Evolutionary conservation across 73 alveolate genomes (phyloP).

Genomic region (Symbiodinium pilosum): DNA sequence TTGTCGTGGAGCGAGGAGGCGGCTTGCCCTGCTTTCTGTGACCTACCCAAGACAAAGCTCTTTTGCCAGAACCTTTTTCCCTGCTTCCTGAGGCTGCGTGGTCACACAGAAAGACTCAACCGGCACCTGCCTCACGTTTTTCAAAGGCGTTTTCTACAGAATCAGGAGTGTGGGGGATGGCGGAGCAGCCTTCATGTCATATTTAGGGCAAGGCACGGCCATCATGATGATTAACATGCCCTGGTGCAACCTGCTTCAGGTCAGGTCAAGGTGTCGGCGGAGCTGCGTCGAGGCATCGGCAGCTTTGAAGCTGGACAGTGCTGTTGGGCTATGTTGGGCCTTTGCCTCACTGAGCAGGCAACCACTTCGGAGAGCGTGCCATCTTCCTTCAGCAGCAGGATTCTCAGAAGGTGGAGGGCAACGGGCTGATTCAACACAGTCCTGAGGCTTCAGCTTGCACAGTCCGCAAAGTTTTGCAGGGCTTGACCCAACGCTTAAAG

Average conservation of each 20-base stretch:
- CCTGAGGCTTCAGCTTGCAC: too few relatives aligned
- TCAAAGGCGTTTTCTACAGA: not conserved
- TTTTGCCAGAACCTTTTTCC: not conserved
- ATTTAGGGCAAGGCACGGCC: not conserved
- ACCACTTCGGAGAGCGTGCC: constrained; percentile 82
- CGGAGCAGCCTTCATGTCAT: not conserved
- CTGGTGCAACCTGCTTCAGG: not conserved
- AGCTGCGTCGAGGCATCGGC: constrained; percentile 77
- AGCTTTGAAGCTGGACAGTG: too few relatives aligned
- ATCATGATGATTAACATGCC: not conserved
- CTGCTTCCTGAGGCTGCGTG: constrained; percentile 37
- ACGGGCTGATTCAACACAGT: too few relatives aligned
- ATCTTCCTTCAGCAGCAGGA: constrained; percentile 84
- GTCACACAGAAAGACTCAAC: constrained; percentile 38
- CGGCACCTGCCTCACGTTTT: too few relatives aligned
- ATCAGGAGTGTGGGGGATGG: not conserved
- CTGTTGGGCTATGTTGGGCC: too few relatives aligned
- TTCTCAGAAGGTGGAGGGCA: not conserved
- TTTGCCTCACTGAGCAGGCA: constrained; percentile 35
- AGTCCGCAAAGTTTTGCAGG: too few relatives aligned
- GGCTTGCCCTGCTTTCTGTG: not conserved
- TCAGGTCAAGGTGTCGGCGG: constrained; percentile 69
- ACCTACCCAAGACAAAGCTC: too few relatives aligned
- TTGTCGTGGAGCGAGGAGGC: constrained; percentile 57
- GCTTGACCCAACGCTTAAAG: too few relatives aligned